phyloP scores from a whole-genome alignment of 2,329 filamentous ascomycete genomes.

The Fusarium sp. region DNA sequence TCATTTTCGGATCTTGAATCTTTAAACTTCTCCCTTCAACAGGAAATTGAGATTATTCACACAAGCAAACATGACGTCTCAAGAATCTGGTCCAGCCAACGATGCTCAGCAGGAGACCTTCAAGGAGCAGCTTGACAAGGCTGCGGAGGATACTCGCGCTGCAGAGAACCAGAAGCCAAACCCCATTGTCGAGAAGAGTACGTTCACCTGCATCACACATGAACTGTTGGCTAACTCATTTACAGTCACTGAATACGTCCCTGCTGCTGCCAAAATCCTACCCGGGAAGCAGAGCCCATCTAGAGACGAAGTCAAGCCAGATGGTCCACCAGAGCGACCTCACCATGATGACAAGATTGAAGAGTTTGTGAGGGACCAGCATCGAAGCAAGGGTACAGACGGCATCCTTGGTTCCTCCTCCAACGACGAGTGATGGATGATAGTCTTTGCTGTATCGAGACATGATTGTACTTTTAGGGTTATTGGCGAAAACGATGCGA shows the following conservation, averaged over 20 bases:
- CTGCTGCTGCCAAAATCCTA: conserved; percentile 56
- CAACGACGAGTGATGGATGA: conserved; percentile 25
- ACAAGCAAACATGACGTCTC: conserved; percentile 26
- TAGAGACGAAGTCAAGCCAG: conserved; percentile 29
- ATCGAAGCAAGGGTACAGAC: conserved; percentile 57
- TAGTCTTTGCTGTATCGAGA: background rate
- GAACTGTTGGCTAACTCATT: conserved; percentile 13
- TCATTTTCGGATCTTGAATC: background rate
- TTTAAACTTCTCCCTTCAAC: conserved; percentile 9
- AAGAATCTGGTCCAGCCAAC: conserved; percentile 20
- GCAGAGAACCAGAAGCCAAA: conserved; percentile 45
- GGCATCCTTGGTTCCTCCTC: conserved; percentile 34
- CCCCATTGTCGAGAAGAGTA: conserved; percentile 59
- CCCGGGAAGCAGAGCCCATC: conserved; percentile 48
- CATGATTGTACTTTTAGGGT: conserved; percentile 5
- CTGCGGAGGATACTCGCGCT: conserved; percentile 51
- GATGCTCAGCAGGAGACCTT: conserved; percentile 45
- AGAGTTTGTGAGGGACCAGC: conserved; percentile 65
- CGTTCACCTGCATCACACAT: background rate
- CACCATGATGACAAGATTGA: conserved; percentile 62
- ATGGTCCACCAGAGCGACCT: conserved; percentile 57
- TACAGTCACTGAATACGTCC: conserved; percentile 58
- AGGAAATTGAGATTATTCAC: background rate
- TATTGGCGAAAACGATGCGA: conserved; percentile 8
- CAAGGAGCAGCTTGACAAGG: conserved; percentile 59